A percentile compares a stretch with the other conserved stretches of the same genome.
Conservation (phyloP, 202 grass and related monocot genomes). For the Musa balbisiana region DNA sequence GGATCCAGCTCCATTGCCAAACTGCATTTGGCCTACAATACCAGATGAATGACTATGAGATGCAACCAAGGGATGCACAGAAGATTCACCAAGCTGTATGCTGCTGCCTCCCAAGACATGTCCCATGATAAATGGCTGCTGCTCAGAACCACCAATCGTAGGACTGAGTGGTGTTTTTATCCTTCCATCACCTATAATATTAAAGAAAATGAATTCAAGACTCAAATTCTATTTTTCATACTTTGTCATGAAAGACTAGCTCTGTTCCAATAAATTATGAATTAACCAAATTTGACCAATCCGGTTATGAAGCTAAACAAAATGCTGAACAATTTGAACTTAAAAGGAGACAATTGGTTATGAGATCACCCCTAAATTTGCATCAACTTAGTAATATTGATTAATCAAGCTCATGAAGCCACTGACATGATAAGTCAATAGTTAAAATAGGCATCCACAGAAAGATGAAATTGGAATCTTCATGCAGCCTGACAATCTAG, state of each 20-base stretch:
- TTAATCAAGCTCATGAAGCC: not conserved
- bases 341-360: too few relatives aligned
- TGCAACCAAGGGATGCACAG: slow-evolving; percentile 47
- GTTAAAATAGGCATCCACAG: too few relatives aligned
- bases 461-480: too few relatives aligned
- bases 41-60: slow-evolving; percentile 95
- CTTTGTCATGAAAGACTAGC: too few relatives aligned
- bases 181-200: slow-evolving; percentile 54
- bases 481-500: too few relatives aligned
- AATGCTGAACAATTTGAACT: too few relatives aligned
- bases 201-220: not conserved
- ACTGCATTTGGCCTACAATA: slow-evolving; percentile 92
- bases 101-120: slow-evolving; percentile 62
- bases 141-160: slow-evolving; percentile 67
- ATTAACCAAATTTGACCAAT: not conserved
- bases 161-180: slow-evolving; percentile 85
- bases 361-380: too few relatives aligned
- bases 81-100: slow-evolving; percentile 64
- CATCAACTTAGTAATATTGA: too few relatives aligned
- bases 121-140: slow-evolving; percentile 67
- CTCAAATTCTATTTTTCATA: not conserved
- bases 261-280: not conserved
- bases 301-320: too few relatives aligned
- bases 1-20: slow-evolving; percentile 43
- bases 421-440: not conserved